These are phyloP conservation scores for Aspergillus cristatus DNA, from an alignment of 495 filamentous ascomycete genomes.

Conservation along the genomic window DNA sequence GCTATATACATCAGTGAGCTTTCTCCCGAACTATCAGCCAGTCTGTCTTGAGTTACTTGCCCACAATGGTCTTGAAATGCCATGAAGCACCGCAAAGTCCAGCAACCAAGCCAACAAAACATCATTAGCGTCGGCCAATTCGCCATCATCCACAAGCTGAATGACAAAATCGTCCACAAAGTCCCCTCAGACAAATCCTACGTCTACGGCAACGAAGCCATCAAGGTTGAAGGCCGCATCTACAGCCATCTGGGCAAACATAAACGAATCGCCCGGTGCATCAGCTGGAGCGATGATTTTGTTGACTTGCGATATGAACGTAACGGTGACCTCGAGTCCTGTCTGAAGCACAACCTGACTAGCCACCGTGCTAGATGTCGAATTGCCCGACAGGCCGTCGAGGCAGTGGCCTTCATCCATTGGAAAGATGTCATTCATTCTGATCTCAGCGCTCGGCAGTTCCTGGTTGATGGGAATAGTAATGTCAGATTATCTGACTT, in stretches of 20 bases:
- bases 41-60: too few relatives aligned
- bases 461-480: slow-evolving; percentile 10
- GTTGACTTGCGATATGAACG: slow-evolving; percentile 4
- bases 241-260: slow-evolving; percentile 4
- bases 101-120: slow-evolving; percentile 3
- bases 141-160: slow-evolving; percentile 3
- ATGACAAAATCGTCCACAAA: slow-evolving; percentile 2
- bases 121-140: slow-evolving; percentile 1
- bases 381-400: slow-evolving; percentile 1
- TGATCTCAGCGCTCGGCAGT: slow-evolving; percentile 4
- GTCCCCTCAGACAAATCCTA: slow-evolving; percentile 1
- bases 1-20: too few relatives aligned
- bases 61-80: too few relatives aligned
- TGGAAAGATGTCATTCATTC: slow-evolving; percentile 4
- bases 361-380: neutral
- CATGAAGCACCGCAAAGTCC: too few relatives aligned
- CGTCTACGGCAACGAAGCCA: neutral
- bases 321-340: slow-evolving; percentile 5
- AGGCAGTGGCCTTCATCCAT: slow-evolving; percentile 4
- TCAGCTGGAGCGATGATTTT: slow-evolving; percentile 2
- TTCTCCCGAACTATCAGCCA: too few relatives aligned
- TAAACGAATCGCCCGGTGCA: slow-evolving; percentile 5
- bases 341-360: slow-evolving; percentile 1
- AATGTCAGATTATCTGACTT: slow-evolving; percentile 21
- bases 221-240: slow-evolving; percentile 2